Evolutionary conservation across 2,329 filamentous ascomycete species (phyloP).

Genomic region (Davidsoniella australis): DNA sequence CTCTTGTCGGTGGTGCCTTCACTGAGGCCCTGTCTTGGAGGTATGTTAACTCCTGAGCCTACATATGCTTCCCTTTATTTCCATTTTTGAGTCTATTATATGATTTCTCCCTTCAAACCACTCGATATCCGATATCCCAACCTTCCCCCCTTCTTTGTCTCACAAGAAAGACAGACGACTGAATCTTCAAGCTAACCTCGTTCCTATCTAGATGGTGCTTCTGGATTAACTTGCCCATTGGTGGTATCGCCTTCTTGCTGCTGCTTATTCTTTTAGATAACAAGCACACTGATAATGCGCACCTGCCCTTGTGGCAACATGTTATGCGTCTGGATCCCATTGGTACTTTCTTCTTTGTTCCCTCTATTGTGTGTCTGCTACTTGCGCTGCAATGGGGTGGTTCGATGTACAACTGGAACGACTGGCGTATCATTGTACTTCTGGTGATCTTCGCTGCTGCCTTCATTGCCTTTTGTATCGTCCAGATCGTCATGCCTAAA

Average conservation of each 20-base stretch:
- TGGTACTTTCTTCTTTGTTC: slow-evolving; percentile 42
- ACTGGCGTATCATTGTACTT: slow-evolving; percentile 35
- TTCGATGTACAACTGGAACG: slow-evolving; percentile 32
- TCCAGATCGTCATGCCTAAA: slow-evolving; percentile 37
- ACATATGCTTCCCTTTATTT: not conserved
- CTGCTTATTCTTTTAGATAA: slow-evolving; percentile 33
- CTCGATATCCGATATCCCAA: too few species aligned
- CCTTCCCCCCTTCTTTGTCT: not conserved
- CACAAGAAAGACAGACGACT: too few species aligned
- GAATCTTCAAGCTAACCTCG: not conserved
- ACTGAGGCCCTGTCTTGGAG: slow-evolving; percentile 32
- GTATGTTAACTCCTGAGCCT: slow-evolving; percentile 14
- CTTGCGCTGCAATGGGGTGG: slow-evolving; percentile 49
- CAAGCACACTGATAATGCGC: slow-evolving; percentile 14
- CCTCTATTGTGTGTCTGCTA: slow-evolving; percentile 40
- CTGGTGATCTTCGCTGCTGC: slow-evolving; percentile 32
- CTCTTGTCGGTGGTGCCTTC: too few species aligned
- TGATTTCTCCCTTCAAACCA: not conserved
- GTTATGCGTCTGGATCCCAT: slow-evolving; percentile 38
- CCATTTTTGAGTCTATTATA: not conserved
- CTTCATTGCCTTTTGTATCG: slow-evolving; percentile 28
- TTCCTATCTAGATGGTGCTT: slow-evolving; percentile 32
- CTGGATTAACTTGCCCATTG: slow-evolving; percentile 41
- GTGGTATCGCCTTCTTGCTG: slow-evolving; percentile 30
- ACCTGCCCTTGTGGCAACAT: slow-evolving; percentile 24